Evolutionary conservation across 2,329 filamentous ascomycete species (phyloP).

Genomic region (Lojkania enalia): DNA sequence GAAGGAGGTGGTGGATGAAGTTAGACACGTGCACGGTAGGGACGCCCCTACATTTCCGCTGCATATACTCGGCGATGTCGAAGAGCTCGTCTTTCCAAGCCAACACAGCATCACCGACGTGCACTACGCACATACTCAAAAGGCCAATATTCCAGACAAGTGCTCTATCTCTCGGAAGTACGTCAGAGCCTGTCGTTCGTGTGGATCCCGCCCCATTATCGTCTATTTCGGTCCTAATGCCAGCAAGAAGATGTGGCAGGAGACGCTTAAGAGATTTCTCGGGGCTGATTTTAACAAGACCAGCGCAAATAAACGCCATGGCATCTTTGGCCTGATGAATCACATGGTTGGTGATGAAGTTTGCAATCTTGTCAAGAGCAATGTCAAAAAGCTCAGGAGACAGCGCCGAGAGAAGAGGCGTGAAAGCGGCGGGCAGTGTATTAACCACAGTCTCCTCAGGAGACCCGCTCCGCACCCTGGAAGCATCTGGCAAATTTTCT

Average conservation of each 20-base stretch:
- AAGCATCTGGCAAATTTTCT: constrained; percentile 91
- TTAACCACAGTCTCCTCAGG: constrained; percentile 98
- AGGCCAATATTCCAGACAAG: constrained; percentile 97
- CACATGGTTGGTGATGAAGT: constrained; percentile 90
- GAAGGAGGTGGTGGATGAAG: constrained; percentile 91
- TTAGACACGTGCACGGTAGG: constrained; percentile 97
- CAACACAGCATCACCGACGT: constrained; percentile 87
- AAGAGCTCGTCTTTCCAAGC: constrained; percentile 88
- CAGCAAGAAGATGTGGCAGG: constrained; percentile 84
- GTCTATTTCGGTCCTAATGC: constrained; percentile 95
- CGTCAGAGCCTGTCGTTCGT: constrained; percentile 88
- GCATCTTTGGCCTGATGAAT: constrained; percentile 96
- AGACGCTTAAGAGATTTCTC: constrained; percentile 90
- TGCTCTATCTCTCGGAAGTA: constrained; percentile 87
- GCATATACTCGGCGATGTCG: constrained; percentile 93
- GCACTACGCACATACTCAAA: constrained; percentile 96
- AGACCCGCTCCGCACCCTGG: constrained; percentile 82
- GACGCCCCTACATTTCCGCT: constrained; percentile 89
- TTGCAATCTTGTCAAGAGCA: constrained; percentile 85
- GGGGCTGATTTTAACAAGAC: constrained; percentile 92
- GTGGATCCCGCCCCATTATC: constrained; percentile 95
- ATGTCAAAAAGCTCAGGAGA: constrained; percentile 93
- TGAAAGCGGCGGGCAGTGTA: constrained; percentile 86
- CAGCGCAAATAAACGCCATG: constrained; percentile 98
- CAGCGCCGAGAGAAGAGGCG: constrained; percentile 84